Evolutionary conservation across 2,329 filamentous ascomycete species (phyloP), one percentile per base, ranked within the genome.

Genomic region (Penicillium sp.): DNA sequence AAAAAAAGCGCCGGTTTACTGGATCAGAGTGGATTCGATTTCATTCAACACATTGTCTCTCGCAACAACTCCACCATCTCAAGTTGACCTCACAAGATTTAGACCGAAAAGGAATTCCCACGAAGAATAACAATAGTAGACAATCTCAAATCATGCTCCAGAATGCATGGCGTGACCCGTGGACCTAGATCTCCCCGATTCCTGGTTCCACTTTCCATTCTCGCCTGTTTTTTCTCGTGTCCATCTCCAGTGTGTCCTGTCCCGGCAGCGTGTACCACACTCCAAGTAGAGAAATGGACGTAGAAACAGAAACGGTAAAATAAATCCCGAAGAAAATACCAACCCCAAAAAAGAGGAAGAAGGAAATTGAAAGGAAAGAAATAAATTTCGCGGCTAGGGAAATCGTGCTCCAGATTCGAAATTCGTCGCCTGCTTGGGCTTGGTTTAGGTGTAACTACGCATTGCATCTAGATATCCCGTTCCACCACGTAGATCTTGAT

Each of bases 391-490:
- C 4, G 16, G n/a, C 42, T 45, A 45, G 19, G 11, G 5, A 16
- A 10, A 22, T 43, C 16, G 4, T 28, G 5, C 43, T 56, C 11
- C 14, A 30, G 46, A n/a, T 37, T 37, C 14, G 35, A 33, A 33
- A 33, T 33, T 6, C 7, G 19, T 33, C 10, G 8, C 30, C 14
- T 5, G 11, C 35, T 37, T 37, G 1, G 13, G 35, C 13, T 13
- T 14, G 19, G 22, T 13, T 63, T 72, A 80, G 40, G 78, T 80
- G 69, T 95, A 95, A 71, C 89, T 91, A 66, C 89, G 84, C 92
- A 95, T 94, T 0, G 91, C 91, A 73, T 95, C 92, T 66, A 90
- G 81, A 68, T 92, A 96, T 0, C 92, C 92, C 0, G 85, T 83
- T 0, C 92, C 92, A 5, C 92, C 93, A 73, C 89, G 92, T 54